phyloP scores from a whole-genome alignment of 805 yeast genomes.

The Wickerhamia fluorescens region DNA sequence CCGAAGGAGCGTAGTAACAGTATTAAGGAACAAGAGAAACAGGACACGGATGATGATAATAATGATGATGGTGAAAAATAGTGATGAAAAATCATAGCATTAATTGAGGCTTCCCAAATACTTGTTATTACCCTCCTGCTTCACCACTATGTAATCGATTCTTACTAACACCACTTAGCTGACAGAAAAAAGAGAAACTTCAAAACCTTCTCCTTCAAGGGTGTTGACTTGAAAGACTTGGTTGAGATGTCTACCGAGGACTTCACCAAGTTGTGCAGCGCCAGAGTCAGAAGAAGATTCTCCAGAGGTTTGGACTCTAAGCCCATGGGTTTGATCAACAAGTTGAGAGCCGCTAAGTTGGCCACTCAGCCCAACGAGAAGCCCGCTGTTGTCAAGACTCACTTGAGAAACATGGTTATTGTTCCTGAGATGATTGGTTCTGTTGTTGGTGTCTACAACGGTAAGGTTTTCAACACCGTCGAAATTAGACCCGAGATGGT shows the following conservation, averaged over 20 bases:
- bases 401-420: slow-evolving; percentile 96
- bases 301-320: slow-evolving; percentile 93
- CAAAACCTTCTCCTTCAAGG: slow-evolving; percentile 97
- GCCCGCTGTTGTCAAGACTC: slow-evolving; percentile 98
- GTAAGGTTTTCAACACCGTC: slow-evolving; percentile 98
- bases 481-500: slow-evolving; percentile 99
- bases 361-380: slow-evolving; percentile 88
- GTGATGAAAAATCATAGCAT: slow-evolving; percentile 3
- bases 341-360: slow-evolving; percentile 95
- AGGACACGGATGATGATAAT: not conserved
- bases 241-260: slow-evolving; percentile 94
- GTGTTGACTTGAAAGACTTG: slow-evolving; percentile 93
- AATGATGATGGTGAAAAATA: not conserved
- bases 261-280: slow-evolving; percentile 91
- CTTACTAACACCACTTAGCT: slow-evolving; percentile 28
- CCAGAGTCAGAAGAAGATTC: slow-evolving; percentile 99
- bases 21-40: no score
- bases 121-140: not conserved
- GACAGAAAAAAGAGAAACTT: slow-evolving; percentile 82
- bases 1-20: no score
- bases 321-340: slow-evolving; percentile 94
- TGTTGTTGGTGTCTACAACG: slow-evolving; percentile 98
- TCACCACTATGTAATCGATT: not conserved
- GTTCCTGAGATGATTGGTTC: slow-evolving; percentile 99
- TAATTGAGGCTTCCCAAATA: no score